Evolutionary conservation across 768 basidiomycete genomes (phyloP), one percentile per base, ranked within the genome.

Genomic region (Suillus subaureus): DNA sequence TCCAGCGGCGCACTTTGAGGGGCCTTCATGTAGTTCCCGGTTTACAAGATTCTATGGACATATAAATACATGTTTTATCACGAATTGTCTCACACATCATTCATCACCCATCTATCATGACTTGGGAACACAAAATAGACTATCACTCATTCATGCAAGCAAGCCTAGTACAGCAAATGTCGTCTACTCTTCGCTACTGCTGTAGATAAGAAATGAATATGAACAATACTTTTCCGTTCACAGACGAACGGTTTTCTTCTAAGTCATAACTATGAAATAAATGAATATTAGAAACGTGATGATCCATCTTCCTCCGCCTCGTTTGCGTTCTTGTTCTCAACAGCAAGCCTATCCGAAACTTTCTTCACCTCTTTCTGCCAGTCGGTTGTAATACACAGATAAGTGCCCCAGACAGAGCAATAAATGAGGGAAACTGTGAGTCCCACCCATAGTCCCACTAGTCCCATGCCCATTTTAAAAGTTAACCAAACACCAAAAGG

Each of bases 371-470:
- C 89, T 55, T 74, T 74, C 9, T 86, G 72, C 92, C 92, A 94
- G 75, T 94, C 85, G 8, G 90, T 85, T 47, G 77, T 71, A 11
- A 91, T 11, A 64, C 82, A 87, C 8, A 93, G 70, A 69, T 80
- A 81, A 1, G 84, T 81, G 4, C 86, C 86, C 52, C 28, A 54
- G 52, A 5, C 82, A 80, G 76, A 89, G 88, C 16, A 87, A 75
- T 60, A 94, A 21, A 91, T 78, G 28, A 94, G 79, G 1, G 91
- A 87, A 6, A 85, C 72, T 0, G 91, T 92, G 45, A 96, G 79
- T 16, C 95, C 95, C 47, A 91, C 81, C 96, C 95, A 97, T 18
- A 97, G 83, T 0, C 96, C 96, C 23, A 81, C 79, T 15, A 97
- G 80, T 0, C 81, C 87, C 74, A 85, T 81, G 43, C 80, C 74